Evolutionary conservation across 2,329 filamentous ascomycete genomes (phyloP), one percentile per base, ranked within the genome.

Genomic region (Arthrobotrys conoides): DNA sequence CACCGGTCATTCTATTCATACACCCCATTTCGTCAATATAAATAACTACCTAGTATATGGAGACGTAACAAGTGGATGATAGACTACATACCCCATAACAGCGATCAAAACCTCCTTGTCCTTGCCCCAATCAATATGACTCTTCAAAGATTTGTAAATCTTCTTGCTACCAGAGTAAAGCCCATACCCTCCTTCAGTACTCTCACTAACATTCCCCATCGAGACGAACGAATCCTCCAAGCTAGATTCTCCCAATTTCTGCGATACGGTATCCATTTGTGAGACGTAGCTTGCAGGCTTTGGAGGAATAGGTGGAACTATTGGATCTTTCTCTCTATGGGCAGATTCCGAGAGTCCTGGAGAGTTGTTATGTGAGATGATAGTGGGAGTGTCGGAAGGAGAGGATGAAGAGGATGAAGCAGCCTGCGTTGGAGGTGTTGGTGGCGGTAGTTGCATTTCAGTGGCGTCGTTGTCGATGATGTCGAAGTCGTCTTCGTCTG

Each of bases 1-100:
- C 83, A 10, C 84, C 84, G 8, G 84, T 85, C 82, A 84, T 83
- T 16, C 83, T 78, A 36, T 3, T 18, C 14, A 5, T 41, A 36
- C n/a, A n/a, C 33, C 38, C 4, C 2, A 48, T 5, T 20, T 48
- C 4, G 20, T 46, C 20, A 46, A n/a, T 20, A 46, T 46, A 18
- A 6, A 6, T 46, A 20, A 4, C 18, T 10, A 1, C 9, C 16
- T 41, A 36, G 5, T 14, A 44, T 44, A 44, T 10, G 12, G 36
- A 36, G 8, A 12, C 27, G 33, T 10, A 36, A 9, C 33, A 8
- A 5, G 9, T 36, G 18, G 2, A 46, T 20, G 4, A 20, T 18
- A n/a, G 20, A 24, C 18, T n/a, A 5, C 27, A 24, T 66, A 82
- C 81, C 80, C 81, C 80, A 82, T 82, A 57, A 82, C 80, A 16